Conservation (phyloP, 2,329 filamentous ascomycete genomes). For the Pseudogymnoascus sp. region DNA sequence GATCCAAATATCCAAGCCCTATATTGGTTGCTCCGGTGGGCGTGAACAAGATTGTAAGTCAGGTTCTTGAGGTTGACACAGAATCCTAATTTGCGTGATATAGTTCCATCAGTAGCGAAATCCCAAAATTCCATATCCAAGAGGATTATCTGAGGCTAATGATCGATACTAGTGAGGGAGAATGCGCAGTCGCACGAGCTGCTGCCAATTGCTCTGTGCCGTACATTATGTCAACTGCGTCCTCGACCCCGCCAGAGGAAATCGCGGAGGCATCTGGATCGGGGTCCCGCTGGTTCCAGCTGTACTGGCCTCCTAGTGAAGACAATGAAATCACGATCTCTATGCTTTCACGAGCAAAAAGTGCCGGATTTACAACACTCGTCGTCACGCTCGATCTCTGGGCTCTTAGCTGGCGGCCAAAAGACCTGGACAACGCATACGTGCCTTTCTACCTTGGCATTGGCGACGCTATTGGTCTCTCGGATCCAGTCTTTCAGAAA, state of each 20-base stretch:
- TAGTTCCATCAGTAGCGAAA: background rate
- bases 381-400: slow-evolving; percentile 56
- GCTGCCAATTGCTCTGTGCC: slow-evolving; percentile 50
- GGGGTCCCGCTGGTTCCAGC: slow-evolving; percentile 49
- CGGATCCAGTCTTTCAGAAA: slow-evolving; percentile 50
- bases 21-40: slow-evolving; percentile 58
- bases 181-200: slow-evolving; percentile 50
- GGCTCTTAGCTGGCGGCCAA: slow-evolving; percentile 53
- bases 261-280: slow-evolving; percentile 47
- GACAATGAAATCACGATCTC: slow-evolving; percentile 51
- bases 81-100: background rate
- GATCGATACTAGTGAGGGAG: slow-evolving; percentile 51
- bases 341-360: slow-evolving; percentile 45
- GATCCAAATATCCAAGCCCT: slow-evolving; percentile 48
- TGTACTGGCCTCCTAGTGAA: slow-evolving; percentile 48
- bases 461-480: slow-evolving; percentile 49
- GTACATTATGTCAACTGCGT: slow-evolving; percentile 50
- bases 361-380: slow-evolving; percentile 46
- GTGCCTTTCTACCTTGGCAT: slow-evolving; percentile 55
- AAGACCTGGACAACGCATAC: slow-evolving; percentile 46
- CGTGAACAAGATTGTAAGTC: slow-evolving; percentile 41
- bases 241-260: slow-evolving; percentile 42
- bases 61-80: background rate
- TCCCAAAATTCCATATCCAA: background rate
- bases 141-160: background rate